A percentile compares a stretch with the other conserved stretches of the same genome.
Evolutionary conservation across 202 grass and related monocot genomes (phyloP).

Genomic region (Panicum virgatum): DNA sequence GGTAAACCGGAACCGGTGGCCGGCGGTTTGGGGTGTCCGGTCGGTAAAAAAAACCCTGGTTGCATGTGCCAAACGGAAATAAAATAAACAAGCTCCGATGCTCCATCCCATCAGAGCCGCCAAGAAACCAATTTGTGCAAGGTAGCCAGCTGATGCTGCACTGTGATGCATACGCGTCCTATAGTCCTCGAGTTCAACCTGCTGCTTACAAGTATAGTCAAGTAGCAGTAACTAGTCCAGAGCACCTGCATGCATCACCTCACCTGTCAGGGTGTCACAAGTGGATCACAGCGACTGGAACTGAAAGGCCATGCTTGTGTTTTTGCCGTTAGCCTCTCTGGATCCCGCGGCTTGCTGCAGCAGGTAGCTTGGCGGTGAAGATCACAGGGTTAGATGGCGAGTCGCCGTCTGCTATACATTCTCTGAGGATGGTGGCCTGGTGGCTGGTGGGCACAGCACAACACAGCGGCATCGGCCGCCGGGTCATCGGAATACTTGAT

Average conservation of each 20-base stretch:
- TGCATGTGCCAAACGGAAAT: neutral
- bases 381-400: constrained; percentile 24
- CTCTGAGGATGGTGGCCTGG: neutral
- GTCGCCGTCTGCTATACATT: constrained; percentile 14
- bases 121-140: constrained; percentile 2
- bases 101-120: neutral
- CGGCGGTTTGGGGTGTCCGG: too few relatives aligned
- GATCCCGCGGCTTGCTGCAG: neutral
- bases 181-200: neutral
- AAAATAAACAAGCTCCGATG: neutral
- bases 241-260: neutral
- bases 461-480: neutral
- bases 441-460: constrained; percentile 2
- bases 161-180: neutral
- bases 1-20: too few relatives aligned
- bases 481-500: neutral
- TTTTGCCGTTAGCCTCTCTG: neutral
- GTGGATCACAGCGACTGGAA: neutral
- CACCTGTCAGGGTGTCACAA: neutral
- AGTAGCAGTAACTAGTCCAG: neutral
- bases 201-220: neutral
- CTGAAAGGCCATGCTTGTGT: neutral
- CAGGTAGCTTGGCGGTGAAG: constrained; percentile 33
- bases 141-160: neutral
- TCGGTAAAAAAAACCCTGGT: too few relatives aligned